Evolutionary conservation across 1,284 basidiomycete species (phyloP), one percentile per base, ranked within the genome.

Genomic region (Moesziomyces globuligerus): DNA sequence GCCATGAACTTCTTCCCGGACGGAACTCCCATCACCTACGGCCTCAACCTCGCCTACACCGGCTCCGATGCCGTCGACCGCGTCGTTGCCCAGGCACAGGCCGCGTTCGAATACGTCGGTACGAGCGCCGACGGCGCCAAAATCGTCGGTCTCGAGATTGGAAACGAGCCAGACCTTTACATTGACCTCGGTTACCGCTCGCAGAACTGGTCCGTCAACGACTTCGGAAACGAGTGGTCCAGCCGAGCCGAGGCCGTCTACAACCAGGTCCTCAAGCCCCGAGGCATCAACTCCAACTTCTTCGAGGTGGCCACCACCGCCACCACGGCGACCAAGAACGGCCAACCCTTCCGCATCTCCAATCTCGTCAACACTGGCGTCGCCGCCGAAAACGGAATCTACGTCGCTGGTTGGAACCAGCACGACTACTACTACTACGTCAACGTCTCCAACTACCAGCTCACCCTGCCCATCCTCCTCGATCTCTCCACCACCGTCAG

Each of bases 381-480:
- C 29, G 75, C 72, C 13, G 39, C 54, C 17, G 59, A 73, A 24
- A 75, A 76, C 38, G 75, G 75, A 37, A 67, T 76, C 58, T 76
- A 68, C 39, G 70, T 76, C 37, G 72, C 72, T 17, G 75, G 75
- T 11, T 76, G 75, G 75, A 76, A 75, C 36, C 75, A 76, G 64
- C 75, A 76, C 58, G 75, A 76, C 49, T 76, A 76, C 60, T 76
- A 56, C 54, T 76, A 75, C 48, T 76, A 76, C 54, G 45, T 76
- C 28, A 45, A 42, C 50, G 75, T 76, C 21, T 62, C 56, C n/a
- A 20, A 11, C 25, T 73, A 51, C 52, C 42, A 47, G n/a, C 55
- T 76, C 21, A 73, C 66, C 29, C 36, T 69, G 23, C 26, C 42
- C 17, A 29, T 29, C 26, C 69, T 76, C 17, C 69, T 76, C 39